phyloP scores from a whole-genome alignment of 805 yeast genomes.

The Metschnikowia dekortorum region DNA sequence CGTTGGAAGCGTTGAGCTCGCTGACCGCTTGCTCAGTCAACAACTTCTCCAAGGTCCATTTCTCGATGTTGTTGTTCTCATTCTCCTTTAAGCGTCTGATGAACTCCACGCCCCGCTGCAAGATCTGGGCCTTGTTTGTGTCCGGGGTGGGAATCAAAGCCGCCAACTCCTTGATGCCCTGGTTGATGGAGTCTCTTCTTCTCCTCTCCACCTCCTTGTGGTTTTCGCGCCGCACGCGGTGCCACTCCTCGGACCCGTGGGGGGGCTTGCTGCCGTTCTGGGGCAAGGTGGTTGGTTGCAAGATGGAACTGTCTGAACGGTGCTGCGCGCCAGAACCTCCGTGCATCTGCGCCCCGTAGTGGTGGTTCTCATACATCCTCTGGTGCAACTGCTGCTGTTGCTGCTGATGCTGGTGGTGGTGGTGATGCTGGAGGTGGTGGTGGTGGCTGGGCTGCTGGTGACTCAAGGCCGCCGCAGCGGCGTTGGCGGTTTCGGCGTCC shows the following conservation, averaged over 20 bases:
- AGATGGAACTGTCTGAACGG: constrained; percentile 16
- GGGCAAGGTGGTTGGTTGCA: constrained; percentile 35
- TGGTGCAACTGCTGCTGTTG: constrained; percentile 19
- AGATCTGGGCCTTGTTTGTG: constrained; percentile 85
- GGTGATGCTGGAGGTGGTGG: constrained; percentile 18
- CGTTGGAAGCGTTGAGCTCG: constrained; percentile 80
- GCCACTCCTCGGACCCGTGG: constrained; percentile 84
- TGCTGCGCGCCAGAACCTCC: constrained; percentile 16
- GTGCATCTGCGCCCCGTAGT: constrained; percentile 16
- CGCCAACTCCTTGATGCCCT: constrained; percentile 79
- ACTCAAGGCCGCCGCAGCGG: constrained; percentile 20
- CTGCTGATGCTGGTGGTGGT: constrained; percentile 18
- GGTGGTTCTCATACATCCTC: constrained; percentile 17
- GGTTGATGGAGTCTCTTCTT: constrained; percentile 82
- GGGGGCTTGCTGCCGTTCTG: constrained; percentile 43
- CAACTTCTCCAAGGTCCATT: constrained; percentile 91
- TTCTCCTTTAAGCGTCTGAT: constrained; percentile 86
- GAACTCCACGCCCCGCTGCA: constrained; percentile 84
- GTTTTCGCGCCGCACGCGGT: constrained; percentile 74
- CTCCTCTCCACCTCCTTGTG: constrained; percentile 96
- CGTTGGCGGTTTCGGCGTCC: constrained; percentile 21
- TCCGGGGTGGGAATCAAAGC: constrained; percentile 77
- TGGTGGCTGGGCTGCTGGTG: constrained; percentile 22
- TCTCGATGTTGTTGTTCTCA: constrained; percentile 84
- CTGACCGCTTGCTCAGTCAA: constrained; percentile 87